phyloP scores from a whole-genome alignment of 257 asterid genomes.

The Nicotiana undulata region DNA sequence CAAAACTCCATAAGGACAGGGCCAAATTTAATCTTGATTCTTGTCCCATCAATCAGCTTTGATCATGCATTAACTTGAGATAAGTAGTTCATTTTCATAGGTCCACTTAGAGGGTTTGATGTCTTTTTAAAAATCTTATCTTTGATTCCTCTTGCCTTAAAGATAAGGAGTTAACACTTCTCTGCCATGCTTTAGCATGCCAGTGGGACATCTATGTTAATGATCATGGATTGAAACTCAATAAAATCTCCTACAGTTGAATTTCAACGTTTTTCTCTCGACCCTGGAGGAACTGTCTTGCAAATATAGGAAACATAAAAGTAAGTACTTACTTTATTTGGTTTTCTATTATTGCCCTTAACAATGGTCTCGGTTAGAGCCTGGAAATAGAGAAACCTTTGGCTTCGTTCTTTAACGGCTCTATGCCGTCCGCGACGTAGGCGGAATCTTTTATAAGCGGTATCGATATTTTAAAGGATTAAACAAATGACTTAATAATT shows the following conservation, averaged over 20 bases:
- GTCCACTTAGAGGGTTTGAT: conserved; percentile 6
- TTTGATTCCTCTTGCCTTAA: conserved; percentile 10
- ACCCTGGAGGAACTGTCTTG: not conserved
- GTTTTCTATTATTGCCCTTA: not conserved
- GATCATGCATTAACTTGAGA: conserved; percentile 5
- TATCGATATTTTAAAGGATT: too few relatives aligned
- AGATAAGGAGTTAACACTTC: conserved; percentile 3
- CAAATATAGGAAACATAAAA: not conserved
- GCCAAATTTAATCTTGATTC: not conserved
- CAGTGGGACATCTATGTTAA: conserved; percentile 4
- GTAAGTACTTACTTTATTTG: not conserved
- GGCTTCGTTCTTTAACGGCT: too few relatives aligned
- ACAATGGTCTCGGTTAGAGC: too few relatives aligned
- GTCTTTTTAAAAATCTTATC: conserved; percentile 1
- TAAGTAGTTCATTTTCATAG: conserved; percentile 1
- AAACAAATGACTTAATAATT: too few relatives aligned
- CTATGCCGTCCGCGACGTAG: too few relatives aligned
- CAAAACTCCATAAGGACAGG: not conserved
- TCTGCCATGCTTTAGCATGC: not conserved
- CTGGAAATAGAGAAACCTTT: too few relatives aligned
- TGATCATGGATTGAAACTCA: not conserved
- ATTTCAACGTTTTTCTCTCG: not conserved
- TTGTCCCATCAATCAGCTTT: conserved; percentile 9
- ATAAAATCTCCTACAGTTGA: not conserved
- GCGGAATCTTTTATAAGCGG: too few relatives aligned